Base-by-base conservation (phyloP, 495 filamentous ascomycete genomes). In the Lasiosphaeria ovina region DNA sequence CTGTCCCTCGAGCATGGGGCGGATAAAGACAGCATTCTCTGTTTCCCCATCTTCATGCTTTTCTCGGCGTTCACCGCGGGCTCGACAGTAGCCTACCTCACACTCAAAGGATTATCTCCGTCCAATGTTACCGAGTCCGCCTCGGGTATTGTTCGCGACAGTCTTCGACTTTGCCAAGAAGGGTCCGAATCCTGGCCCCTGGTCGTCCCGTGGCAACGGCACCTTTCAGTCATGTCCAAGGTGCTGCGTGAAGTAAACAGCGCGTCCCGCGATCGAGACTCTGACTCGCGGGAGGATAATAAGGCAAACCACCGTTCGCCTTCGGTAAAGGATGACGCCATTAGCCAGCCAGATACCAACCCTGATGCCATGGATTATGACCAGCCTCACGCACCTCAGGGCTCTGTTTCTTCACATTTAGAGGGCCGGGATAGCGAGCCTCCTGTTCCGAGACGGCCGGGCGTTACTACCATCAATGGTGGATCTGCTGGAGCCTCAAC, bases 21-120 rank as follows among this genome's bases (percentile, higher is more conserved):
- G 4, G 79, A 81, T 47, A 81, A 81, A 63, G 79, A 81, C 52
- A 71, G 66, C 14, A 75, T 75, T 14, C 69, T 74, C n/a, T 79
- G 76, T 64, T 80, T 80, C 60, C 77, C 79, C 6, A 74, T 81
- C 32, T 79, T 81, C 55, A 81, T 81, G 79, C 68, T 80, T 42
- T 81, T 81, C 60, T 77, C 77, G 1, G 77, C 77, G 54, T 81
- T 81, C 58, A 81, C 77, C 0, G 79, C 79, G 5, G 76, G 79
- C 24, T 78, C 77, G 4, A 81, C 79, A 3, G 74, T 79, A 17
- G 79, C 79, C 48, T 81, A 78, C 63, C 78, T 81, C 14, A 74
- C 74, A 9, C 68, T 81, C 55, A 81, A 80, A 62, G 77, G 79
- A 1, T 60, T 81, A 31, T 76, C 77, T 0, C 79, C 79, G 0